Percentiles rank a stretch among this genome's conserved stretches.
These are phyloP conservation scores for Cotoneaster glaucophyllus DNA, from an alignment of 306 rosid genomes.

Conservation along the genomic window DNA sequence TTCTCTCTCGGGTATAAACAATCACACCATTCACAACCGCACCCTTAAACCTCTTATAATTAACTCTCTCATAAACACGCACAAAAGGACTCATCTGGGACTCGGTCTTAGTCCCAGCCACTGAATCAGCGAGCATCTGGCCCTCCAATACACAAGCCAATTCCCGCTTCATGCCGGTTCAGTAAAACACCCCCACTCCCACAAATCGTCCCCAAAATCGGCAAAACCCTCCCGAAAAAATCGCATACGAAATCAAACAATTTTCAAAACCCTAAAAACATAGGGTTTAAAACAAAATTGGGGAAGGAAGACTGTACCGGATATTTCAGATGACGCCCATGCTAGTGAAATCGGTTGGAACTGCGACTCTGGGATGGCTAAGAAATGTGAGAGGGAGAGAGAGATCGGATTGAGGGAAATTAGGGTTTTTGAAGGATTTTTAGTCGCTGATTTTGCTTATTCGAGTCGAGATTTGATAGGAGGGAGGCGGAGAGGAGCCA, in stretches of 20 bases:
- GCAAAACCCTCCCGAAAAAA: background rate
- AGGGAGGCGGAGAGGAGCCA: constrained; percentile 26
- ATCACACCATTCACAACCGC: constrained; percentile 58
- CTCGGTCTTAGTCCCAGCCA: constrained; percentile 19
- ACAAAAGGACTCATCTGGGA: constrained; percentile 5
- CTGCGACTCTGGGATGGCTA: background rate
- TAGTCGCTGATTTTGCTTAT: background rate
- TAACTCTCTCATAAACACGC: constrained; percentile 24
- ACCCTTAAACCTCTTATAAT: constrained; percentile 31
- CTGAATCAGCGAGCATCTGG: constrained; percentile 29
- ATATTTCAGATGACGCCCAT: constrained; percentile 24
- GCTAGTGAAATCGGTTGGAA: constrained; percentile 3
- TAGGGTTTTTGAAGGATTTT: constrained; percentile 38
- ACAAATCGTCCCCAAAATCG: constrained; percentile 22
- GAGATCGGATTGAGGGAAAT: constrained; percentile 13
- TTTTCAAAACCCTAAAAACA: background rate
- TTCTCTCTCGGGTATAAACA: constrained; percentile 69
- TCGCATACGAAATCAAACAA: background rate
- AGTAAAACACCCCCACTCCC: background rate
- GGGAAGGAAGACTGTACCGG: constrained; percentile 21
- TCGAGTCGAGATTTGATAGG: constrained; percentile 9
- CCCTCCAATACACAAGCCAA: constrained; percentile 32
- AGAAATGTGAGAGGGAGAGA: background rate
- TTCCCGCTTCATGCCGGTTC: constrained; percentile 41
- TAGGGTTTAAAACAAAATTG: constrained; percentile 5